Conservation (phyloP, 495 filamentous ascomycete genomes). For the Immersiella caudata region DNA sequence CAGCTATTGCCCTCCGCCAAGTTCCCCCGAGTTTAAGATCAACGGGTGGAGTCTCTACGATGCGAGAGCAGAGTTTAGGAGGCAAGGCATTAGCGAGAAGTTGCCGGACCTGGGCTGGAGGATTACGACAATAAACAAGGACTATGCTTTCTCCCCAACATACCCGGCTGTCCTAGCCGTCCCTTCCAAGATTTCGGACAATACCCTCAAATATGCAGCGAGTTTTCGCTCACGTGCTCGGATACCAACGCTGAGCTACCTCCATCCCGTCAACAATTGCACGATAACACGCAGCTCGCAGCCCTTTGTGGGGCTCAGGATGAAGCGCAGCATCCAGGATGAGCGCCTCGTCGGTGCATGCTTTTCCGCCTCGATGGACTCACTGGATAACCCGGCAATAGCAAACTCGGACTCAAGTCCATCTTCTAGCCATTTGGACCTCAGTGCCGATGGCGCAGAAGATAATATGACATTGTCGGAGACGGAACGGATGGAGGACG, state of each 20-base stretch:
- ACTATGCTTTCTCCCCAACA: conserved; percentile 91
- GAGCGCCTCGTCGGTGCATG: conserved; percentile 92
- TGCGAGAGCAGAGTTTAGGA: conserved; percentile 73
- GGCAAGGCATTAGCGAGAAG: conserved; percentile 81
- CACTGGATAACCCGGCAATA: conserved; percentile 32
- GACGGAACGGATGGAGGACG: conserved; percentile 72
- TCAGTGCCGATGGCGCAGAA: conserved; percentile 43
- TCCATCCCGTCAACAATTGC: conserved; percentile 96
- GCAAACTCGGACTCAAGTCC: conserved; percentile 53
- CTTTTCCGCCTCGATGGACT: conserved; percentile 73
- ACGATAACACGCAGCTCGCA: conserved; percentile 95
- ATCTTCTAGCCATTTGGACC: conserved; percentile 61
- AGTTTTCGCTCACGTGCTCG: conserved; percentile 83
- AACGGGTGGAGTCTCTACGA: conserved; percentile 92
- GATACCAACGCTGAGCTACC: conserved; percentile 87
- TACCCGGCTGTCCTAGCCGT: conserved; percentile 87
- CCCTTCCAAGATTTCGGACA: conserved; percentile 89
- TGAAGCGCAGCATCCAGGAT: conserved; percentile 92
- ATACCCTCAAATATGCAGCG: conserved; percentile 91
- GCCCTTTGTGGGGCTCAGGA: conserved; percentile 82
- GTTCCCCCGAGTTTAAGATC: conserved; percentile 65
- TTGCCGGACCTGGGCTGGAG: conserved; percentile 78
- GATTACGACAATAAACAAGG: conserved; percentile 84
- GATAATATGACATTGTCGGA: conserved; percentile 50
- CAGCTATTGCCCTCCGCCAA: conserved; percentile 70